Percentiles rank a stretch among this genome's conserved stretches.
Evolutionary conservation across 2,329 filamentous ascomycete genomes (phyloP).

Genomic region (Herpotrichia juniperi): DNA sequence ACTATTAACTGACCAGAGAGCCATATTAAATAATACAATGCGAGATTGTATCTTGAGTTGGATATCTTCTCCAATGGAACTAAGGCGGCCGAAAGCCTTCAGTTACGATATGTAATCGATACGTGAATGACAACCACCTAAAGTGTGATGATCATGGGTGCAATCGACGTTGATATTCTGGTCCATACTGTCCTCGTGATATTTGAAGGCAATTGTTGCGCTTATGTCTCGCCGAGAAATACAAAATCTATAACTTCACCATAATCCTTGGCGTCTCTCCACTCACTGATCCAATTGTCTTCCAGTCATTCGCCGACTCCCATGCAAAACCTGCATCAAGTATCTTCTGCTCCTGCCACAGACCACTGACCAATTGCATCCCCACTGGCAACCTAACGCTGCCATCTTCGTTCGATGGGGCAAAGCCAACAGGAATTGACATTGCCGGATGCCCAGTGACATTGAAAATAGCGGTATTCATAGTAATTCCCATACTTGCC

Average conservation of each 20-base stretch:
- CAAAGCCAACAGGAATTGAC: constrained; percentile 57
- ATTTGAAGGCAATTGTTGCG: too few relatives aligned
- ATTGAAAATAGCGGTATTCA: constrained; percentile 64
- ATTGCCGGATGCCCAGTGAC: constrained; percentile 63
- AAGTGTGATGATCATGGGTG: too few relatives aligned
- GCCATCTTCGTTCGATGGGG: constrained; percentile 36
- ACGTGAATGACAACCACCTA: too few relatives aligned
- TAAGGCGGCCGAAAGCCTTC: too few relatives aligned
- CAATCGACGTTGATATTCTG: too few relatives aligned
- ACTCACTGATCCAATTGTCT: background rate
- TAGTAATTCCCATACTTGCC: constrained; percentile 55
- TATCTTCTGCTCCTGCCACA: constrained; percentile 57
- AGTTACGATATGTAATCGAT: too few relatives aligned
- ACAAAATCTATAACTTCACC: background rate
- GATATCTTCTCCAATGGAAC: too few relatives aligned
- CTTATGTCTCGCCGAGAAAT: too few relatives aligned
- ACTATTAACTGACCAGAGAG: background rate
- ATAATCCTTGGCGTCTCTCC: background rate
- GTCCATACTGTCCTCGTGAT: too few relatives aligned
- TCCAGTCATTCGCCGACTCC: constrained; percentile 55
- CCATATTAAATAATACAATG: too few relatives aligned
- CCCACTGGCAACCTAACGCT: constrained; percentile 55
- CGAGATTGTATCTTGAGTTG: too few relatives aligned
- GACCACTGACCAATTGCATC: constrained; percentile 61
- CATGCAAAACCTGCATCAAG: constrained; percentile 54